phyloP scores from a whole-genome alignment of 345 rosid genomes.

The Pistacia vera region DNA sequence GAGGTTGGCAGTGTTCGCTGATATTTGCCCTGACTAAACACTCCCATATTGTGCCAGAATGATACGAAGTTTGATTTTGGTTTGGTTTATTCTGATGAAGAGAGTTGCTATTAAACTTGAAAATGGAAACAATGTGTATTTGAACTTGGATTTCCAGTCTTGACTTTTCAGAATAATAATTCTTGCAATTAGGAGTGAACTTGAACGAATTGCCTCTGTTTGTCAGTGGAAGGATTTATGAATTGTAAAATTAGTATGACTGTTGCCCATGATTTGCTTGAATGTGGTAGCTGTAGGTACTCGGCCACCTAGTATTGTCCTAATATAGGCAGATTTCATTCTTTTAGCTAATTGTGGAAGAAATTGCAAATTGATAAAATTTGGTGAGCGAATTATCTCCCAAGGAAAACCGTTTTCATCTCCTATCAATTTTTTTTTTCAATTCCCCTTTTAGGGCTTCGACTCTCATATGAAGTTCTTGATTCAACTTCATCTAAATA shows the following conservation, averaged over 20 bases:
- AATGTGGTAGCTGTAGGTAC: too few species aligned
- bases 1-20: constrained; percentile 44
- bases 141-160: too few species aligned
- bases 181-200: too few species aligned
- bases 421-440: neutral
- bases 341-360: neutral
- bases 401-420: neutral
- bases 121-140: too few species aligned
- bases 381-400: neutral
- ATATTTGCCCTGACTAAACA: constrained; percentile 30
- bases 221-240: too few species aligned
- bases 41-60: neutral
- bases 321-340: neutral
- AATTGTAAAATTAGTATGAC: too few species aligned
- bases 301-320: neutral
- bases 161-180: too few species aligned
- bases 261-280: too few species aligned
- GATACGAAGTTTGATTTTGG: neutral
- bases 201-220: too few species aligned
- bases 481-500: too few species aligned
- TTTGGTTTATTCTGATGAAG: neutral
- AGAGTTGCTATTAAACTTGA: neutral
- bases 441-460: neutral
- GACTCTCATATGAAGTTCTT: neutral
- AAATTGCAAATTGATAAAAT: neutral